Conservation (phyloP, 1,284 basidiomycete genomes). For the Cystobasidiaceae sp. region DNA sequence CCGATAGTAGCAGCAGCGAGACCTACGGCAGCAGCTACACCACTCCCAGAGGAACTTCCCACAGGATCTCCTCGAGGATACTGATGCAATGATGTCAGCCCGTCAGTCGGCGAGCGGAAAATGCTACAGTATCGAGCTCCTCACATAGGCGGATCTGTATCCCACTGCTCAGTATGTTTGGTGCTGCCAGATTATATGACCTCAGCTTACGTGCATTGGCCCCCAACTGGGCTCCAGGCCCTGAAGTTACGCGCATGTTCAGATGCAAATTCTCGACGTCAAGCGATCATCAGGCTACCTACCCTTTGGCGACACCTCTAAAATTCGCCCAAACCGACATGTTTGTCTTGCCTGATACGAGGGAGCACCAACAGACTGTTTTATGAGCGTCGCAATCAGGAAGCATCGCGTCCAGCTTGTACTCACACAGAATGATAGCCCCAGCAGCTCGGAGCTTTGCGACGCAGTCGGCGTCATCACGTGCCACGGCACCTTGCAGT, state of each 20-base stretch:
- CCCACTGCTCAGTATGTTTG: conserved; percentile 22
- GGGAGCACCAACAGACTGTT: background rate
- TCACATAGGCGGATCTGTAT: too few species aligned
- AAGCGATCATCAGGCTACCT: conserved; percentile 46
- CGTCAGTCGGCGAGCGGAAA: background rate
- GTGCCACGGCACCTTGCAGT: conserved; percentile 53
- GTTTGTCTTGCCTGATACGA: conserved; percentile 46
- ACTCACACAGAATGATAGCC: conserved; percentile 55
- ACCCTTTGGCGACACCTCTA: conserved; percentile 54
- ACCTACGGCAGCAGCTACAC: conserved; percentile 59
- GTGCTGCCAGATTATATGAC: background rate
- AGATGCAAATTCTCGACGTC: background rate
- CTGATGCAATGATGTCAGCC: conserved; percentile 49
- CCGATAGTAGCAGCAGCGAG: conserved; percentile 59
- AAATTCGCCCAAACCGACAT: conserved; percentile 46
- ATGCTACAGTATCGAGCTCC: too few species aligned
- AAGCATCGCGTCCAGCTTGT: background rate
- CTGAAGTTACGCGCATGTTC: conserved; percentile 40
- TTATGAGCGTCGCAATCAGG: background rate
- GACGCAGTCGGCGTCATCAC: conserved; percentile 60
- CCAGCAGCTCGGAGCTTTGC: conserved; percentile 60
- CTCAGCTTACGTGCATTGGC: conserved; percentile 53
- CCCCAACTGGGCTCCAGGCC: conserved; percentile 63
- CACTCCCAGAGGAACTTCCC: conserved; percentile 63
- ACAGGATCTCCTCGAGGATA: conserved; percentile 59